Percentiles rank a stretch among this genome's conserved stretches.
Evolutionary conservation across 768 basidiomycete genomes (phyloP).

Genomic region (Hemileccinum impolitum): DNA sequence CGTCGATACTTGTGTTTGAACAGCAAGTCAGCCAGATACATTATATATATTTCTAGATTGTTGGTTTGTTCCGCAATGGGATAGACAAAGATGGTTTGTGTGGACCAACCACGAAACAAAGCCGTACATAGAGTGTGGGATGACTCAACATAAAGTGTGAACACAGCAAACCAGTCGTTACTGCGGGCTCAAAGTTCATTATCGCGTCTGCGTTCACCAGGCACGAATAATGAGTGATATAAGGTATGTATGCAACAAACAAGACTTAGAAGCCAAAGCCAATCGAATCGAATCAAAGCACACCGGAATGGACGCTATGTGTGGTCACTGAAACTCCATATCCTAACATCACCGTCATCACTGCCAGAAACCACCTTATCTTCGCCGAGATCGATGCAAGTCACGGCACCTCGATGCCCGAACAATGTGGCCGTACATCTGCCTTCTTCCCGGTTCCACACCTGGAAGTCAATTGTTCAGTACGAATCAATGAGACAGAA

Average conservation of each 20-base stretch:
- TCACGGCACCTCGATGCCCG: slow-evolving; percentile 93
- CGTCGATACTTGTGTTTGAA: not conserved
- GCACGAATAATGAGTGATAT: slow-evolving; percentile 4
- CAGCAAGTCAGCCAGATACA: not conserved
- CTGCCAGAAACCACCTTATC: slow-evolving; percentile 97
- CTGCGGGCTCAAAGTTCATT: not conserved
- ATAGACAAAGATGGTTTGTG: slow-evolving; percentile 9
- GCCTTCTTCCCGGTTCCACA: slow-evolving; percentile 92
- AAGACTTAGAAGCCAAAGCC: not conserved
- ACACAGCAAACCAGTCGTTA: not conserved
- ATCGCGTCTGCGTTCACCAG: not conserved
- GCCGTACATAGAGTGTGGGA: too few species aligned
- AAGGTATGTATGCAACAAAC: not conserved
- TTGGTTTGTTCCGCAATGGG: not conserved
- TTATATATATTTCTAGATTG: slow-evolving; percentile 13
- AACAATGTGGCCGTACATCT: slow-evolving; percentile 86
- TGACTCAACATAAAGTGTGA: not conserved
- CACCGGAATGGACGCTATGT: slow-evolving; percentile 1
- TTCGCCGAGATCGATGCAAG: slow-evolving; percentile 84
- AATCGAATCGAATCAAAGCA: not conserved
- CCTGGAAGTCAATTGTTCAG: slow-evolving; percentile 39
- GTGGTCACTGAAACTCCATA: slow-evolving; percentile 69
- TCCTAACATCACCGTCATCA: slow-evolving; percentile 82
- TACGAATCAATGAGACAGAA: slow-evolving; percentile 2
- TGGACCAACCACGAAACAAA: slow-evolving; percentile 3